Evolutionary conservation across 306 rosid genomes (phyloP), one percentile per base, ranked within the genome.

Genomic region (Phaseolus lunatus): DNA sequence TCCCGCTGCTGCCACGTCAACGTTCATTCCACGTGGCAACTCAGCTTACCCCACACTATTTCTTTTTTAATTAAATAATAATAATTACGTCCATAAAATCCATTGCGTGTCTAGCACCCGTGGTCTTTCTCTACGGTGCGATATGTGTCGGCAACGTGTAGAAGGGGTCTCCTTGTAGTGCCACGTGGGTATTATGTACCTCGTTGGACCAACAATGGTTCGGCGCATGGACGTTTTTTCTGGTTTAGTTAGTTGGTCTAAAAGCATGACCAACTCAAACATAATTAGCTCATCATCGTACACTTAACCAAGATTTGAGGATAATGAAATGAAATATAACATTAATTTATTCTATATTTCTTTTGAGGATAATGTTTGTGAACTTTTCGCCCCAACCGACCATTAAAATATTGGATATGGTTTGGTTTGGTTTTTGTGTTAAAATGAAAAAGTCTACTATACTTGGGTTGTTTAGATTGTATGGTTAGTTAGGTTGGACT

Each of bases 231-330:
- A 2, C 59, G 80, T 70, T 82, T 76, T 75, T 79, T 76, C 79
- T 50, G 68, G 84, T 77, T 29, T 18, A 20, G 85, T 85, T 85
- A 77, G 88, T 82, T 83, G 85, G 79, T 85, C 67, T 12, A 19
- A 70, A 70, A 26, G 26, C 35, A 43, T 3, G 67, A 67, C 83
- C 9, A 41, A 62, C 67, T 71, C 44, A 50, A 27, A 27, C 44
- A 20, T 41, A 65, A 52, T 15, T 39, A 13, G 39, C 37, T 41
- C 70, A 58, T 56, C 53, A 18, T 54, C 43, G 50, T 35, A 45
- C 56, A 35, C 53, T 75, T 44, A 75, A 47, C 6, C 24, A 24
- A 12, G 20, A 31, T 10, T 9, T 58, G 11, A 44, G 83, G 81
- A 63, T 81, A 75, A 81, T 27, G 54, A 67, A 67, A 11, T 24